A percentile compares a stretch with the other conserved stretches of the same genome.
These are phyloP conservation scores for Pythium insidiosum DNA, from an alignment of 352 stramenopile species.

Conservation along the genomic window DNA sequence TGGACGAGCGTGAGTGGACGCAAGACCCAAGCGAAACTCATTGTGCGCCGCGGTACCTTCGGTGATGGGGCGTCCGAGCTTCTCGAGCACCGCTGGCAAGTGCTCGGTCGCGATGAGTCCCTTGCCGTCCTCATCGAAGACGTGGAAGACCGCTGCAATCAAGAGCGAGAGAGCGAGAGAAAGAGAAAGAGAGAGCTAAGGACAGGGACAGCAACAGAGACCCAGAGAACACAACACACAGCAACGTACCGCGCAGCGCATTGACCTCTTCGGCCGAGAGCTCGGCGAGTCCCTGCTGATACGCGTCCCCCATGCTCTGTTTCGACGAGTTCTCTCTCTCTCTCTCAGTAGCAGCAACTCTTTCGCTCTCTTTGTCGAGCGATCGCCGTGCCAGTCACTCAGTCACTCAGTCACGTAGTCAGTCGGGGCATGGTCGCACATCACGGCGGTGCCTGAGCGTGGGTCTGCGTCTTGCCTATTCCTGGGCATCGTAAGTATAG, in stretches of 20 bases:
- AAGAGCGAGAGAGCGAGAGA: no score
- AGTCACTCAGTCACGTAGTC: no score
- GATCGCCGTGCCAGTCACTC: no score
- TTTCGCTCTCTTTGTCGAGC: no score
- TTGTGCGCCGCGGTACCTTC: slow-evolving; percentile 65
- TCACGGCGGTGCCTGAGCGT: no score
- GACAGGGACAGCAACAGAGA: background rate
- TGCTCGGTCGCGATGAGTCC: slow-evolving; percentile 58
- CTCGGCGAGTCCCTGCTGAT: slow-evolving; percentile 26
- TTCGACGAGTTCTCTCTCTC: no score
- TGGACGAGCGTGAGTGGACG: no score
- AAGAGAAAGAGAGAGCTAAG: background rate
- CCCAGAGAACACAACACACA: background rate
- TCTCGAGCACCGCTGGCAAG: slow-evolving; percentile 65
- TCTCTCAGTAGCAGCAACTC: no score
- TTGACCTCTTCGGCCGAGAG: slow-evolving; percentile 68
- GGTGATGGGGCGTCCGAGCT: slow-evolving; percentile 54
- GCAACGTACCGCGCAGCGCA: slow-evolving; percentile 44
- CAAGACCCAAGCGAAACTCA: no score
- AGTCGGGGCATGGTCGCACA: no score
- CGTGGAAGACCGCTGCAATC: slow-evolving; percentile 60
- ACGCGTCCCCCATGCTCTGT: slow-evolving; percentile 19
- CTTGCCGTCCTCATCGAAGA: slow-evolving; percentile 60
- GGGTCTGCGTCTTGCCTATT: background rate
- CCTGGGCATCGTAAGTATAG: background rate